Evolutionary conservation across 1,284 basidiomycete genomes (phyloP).

Genomic region (Ganoderma sinense): DNA sequence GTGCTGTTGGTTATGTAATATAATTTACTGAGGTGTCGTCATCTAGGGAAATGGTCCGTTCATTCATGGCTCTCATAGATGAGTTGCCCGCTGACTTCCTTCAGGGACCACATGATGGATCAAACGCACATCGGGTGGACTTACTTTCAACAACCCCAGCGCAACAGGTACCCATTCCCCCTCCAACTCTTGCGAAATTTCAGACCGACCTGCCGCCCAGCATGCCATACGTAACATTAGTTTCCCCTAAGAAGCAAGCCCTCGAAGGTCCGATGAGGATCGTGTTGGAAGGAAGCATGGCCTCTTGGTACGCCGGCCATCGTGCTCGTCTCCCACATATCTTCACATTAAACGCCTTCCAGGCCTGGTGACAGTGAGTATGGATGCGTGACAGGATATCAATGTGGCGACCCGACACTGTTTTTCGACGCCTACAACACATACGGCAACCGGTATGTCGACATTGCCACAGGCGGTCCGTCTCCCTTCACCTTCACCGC

Average conservation of each 20-base stretch:
- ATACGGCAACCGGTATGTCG: conserved; percentile 60
- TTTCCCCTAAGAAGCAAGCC: conserved; percentile 63
- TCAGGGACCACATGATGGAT: conserved; percentile 64
- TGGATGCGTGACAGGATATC: conserved; percentile 58
- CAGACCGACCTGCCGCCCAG: no score
- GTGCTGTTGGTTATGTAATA: no score
- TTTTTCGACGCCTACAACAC: conserved; percentile 64
- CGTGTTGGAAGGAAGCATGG: conserved; percentile 64
- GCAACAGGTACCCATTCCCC: no score
- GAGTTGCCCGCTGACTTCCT: no score
- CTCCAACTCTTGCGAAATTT: no score
- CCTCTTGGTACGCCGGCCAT: conserved; percentile 57
- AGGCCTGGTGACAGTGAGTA: conserved; percentile 72
- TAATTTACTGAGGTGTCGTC: no score
- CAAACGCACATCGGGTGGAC: conserved; percentile 70
- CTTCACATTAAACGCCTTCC: not conserved
- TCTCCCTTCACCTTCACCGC: conserved; percentile 63
- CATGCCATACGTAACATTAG: conserved; percentile 63
- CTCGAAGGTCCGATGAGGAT: conserved; percentile 68
- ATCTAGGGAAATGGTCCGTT: no score
- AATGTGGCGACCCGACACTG: conserved; percentile 58
- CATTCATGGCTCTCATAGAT: no score
- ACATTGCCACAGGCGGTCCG: conserved; percentile 69
- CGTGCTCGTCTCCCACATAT: not conserved
- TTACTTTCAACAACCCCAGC: conserved; percentile 77